Conservation (phyloP, 1,139 yeast species). For the Candida sojae region DNA sequence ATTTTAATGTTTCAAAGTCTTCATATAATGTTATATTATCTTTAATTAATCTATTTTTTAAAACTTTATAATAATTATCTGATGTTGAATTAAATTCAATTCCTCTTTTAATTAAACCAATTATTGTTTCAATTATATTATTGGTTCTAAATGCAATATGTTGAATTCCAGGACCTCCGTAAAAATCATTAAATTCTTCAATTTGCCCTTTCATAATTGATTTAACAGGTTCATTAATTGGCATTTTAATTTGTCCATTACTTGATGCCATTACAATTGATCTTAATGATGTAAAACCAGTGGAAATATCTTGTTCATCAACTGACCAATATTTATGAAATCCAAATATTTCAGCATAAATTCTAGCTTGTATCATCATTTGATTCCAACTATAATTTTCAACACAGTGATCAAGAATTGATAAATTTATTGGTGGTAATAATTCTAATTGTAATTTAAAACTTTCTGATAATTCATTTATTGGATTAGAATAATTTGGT, state of each 20-base stretch:
- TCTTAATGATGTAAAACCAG: conserved; percentile 66
- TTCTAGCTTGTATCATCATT: conserved; percentile 58
- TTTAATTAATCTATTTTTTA: conserved; percentile 42
- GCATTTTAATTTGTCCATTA: conserved; percentile 70
- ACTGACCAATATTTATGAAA: conserved; percentile 84
- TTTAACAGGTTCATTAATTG: conserved; percentile 79
- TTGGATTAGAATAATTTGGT: conserved; percentile 49
- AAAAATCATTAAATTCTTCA: conserved; percentile 75
- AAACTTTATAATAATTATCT: conserved; percentile 51
- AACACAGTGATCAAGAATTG: conserved; percentile 72
- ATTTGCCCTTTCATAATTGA: conserved; percentile 72
- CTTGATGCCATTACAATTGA: conserved; percentile 77
- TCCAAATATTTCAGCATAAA: conserved; percentile 65
- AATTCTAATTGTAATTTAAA: conserved; percentile 13
- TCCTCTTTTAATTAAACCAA: conserved; percentile 56
- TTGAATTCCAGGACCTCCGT: conserved; percentile 82
- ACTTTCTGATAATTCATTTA: conserved; percentile 7
- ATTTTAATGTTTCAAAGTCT: conserved; percentile 38
- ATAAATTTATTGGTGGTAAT: conserved; percentile 38
- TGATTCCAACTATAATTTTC: conserved; percentile 74
- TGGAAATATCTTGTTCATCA: conserved; percentile 71
- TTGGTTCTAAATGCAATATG: conserved; percentile 71
- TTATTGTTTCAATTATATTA: conserved; percentile 61
- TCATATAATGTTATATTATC: conserved; percentile 48
- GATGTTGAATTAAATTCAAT: conserved; percentile 69